A percentile compares a stretch with the other conserved stretches of the same genome.
phyloP scores from a whole-genome alignment of 306 rosid species.

The Ceratonia siliqua region DNA sequence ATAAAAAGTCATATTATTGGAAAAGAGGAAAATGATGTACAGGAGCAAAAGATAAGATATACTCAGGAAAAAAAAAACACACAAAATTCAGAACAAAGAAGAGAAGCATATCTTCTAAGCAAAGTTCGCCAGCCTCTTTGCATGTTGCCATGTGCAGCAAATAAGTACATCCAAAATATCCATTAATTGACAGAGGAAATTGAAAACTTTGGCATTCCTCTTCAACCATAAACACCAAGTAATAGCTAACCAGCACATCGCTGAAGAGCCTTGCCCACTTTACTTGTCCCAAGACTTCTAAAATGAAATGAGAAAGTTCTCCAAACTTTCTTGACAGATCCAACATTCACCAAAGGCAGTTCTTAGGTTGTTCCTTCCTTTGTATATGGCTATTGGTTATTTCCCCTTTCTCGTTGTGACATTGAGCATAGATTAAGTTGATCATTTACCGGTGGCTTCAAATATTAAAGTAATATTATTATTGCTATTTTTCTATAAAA shows the following conservation, averaged over 20 bases:
- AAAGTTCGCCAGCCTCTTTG: background rate
- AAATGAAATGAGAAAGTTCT: no score
- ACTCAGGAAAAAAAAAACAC: background rate
- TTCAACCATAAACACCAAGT: background rate
- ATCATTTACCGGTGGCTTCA: background rate
- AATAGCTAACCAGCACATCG: background rate
- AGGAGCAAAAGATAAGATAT: background rate
- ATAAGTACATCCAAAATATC: background rate
- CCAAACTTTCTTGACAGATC: background rate
- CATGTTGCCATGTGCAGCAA: background rate
- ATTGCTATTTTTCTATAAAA: no score
- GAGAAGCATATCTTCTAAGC: background rate
- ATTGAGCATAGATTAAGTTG: background rate
- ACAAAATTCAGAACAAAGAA: background rate
- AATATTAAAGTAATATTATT: no score
- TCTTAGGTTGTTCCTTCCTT: background rate
- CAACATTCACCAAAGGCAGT: background rate
- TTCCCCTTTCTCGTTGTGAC: background rate
- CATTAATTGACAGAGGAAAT: no score
- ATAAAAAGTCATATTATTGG: background rate
- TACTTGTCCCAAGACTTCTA: background rate
- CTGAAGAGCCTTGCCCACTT: background rate
- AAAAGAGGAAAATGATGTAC: background rate
- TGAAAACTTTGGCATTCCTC: no score
- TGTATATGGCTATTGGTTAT: background rate